Evolutionary conservation across 2,329 filamentous ascomycete genomes (phyloP).

Genomic region (Lachnellula arida): DNA sequence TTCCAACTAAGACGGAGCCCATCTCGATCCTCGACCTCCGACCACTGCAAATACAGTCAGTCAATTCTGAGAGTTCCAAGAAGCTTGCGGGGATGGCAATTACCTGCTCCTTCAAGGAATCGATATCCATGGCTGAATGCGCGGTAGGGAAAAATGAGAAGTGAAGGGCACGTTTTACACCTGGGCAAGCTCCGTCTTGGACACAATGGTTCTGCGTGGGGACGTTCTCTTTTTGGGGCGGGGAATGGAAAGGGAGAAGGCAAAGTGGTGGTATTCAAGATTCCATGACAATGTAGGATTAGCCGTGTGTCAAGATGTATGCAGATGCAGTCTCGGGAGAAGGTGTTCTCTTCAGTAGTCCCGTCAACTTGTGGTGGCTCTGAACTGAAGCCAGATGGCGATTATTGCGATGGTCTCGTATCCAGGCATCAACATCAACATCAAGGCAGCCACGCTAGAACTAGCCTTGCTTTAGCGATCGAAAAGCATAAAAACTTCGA

Average conservation of each 20-base stretch:
- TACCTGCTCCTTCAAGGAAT: slow-evolving; percentile 28
- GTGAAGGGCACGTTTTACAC: too few relatives aligned
- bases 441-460: background rate
- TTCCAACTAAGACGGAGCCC: slow-evolving; percentile 97
- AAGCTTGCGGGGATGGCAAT: background rate
- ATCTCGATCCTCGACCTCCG: slow-evolving; percentile 90
- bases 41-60: slow-evolving; percentile 21
- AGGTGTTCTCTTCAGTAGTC: background rate
- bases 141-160: background rate
- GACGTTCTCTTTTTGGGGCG: background rate
- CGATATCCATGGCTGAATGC: slow-evolving; percentile 27
- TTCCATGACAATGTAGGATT: background rate
- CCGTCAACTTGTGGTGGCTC: too few relatives aligned
- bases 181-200: background rate
- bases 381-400: too few relatives aligned
- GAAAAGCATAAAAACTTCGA: slow-evolving; percentile 13
- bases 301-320: background rate
- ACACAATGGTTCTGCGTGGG: background rate
- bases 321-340: background rate
- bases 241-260: background rate
- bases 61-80: background rate
- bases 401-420: too few relatives aligned
- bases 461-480: background rate
- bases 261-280: background rate
- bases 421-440: too few relatives aligned